A percentile compares a stretch with the other conserved stretches of the same genome.
phyloP scores from a whole-genome alignment of 345 rosid species.

The Salix viminalis region DNA sequence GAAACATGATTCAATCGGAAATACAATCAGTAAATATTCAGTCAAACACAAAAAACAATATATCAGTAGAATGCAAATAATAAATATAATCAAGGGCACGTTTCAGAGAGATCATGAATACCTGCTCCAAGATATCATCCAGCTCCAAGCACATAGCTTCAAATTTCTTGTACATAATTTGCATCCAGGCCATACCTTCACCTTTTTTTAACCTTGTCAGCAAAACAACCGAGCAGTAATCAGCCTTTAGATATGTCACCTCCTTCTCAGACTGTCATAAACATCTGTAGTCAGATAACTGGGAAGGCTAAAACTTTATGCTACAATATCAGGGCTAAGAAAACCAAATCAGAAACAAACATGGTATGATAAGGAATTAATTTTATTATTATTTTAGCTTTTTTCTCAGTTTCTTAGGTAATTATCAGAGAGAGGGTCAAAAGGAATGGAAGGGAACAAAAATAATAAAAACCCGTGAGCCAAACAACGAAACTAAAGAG shows the following conservation, averaged over 20 bases:
- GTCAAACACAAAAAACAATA: background rate
- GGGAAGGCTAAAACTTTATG: background rate
- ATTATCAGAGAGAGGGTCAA: background rate
- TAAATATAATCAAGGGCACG: background rate
- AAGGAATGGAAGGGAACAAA: background rate
- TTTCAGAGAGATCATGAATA: slow-evolving; percentile 2
- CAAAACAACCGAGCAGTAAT: background rate
- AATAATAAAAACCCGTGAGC: background rate
- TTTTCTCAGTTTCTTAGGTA: no score
- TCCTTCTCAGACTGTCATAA: background rate
- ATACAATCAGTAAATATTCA: background rate
- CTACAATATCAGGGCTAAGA: background rate
- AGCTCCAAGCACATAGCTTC: slow-evolving; percentile 28
- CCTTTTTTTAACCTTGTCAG: slow-evolving; percentile 13
- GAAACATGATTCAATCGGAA: background rate
- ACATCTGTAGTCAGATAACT: background rate
- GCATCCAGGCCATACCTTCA: slow-evolving; percentile 26
- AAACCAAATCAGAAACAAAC: background rate
- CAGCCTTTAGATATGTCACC: background rate
- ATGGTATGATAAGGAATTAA: background rate
- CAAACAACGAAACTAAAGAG: background rate
- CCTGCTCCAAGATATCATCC: slow-evolving; percentile 29
- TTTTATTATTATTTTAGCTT: no score
- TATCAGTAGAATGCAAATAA: background rate
- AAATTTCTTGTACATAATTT: slow-evolving; percentile 24